Conservation (phyloP, 345 rosid genomes). For the Brassica rapa region DNA sequence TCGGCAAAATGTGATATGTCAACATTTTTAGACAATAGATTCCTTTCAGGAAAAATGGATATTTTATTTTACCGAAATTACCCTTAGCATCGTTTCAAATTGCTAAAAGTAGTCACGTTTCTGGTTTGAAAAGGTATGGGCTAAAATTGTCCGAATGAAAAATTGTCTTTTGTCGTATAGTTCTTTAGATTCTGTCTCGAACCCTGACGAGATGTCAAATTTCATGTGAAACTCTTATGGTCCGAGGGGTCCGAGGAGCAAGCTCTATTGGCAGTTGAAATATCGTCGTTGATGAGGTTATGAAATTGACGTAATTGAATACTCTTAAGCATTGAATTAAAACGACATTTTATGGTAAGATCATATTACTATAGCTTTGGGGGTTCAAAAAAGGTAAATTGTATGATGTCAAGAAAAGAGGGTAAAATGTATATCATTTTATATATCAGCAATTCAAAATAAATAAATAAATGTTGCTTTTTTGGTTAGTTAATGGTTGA, state of each 20-base stretch:
- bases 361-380: not conserved
- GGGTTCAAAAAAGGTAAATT: not conserved
- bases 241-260: constrained; percentile 21
- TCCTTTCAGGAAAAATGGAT: constrained; percentile 33
- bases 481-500: constrained; percentile 26
- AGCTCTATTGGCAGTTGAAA: constrained; percentile 12
- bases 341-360: not conserved
- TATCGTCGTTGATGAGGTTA: constrained; percentile 18
- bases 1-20: constrained; percentile 39
- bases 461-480: too few relatives aligned
- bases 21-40: constrained; percentile 32
- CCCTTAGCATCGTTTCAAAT: constrained; percentile 24
- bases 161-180: constrained; percentile 33
- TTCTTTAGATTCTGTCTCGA: constrained; percentile 34
- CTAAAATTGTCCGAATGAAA: constrained; percentile 38
- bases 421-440: too few relatives aligned
- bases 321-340: not conserved
- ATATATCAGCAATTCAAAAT: too few relatives aligned
- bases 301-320: not conserved
- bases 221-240: constrained; percentile 30
- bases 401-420: too few relatives aligned
- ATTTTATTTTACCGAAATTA: constrained; percentile 11
- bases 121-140: constrained; percentile 30
- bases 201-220: constrained; percentile 28
- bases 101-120: constrained; percentile 24